Evolutionary conservation across 495 filamentous ascomycete species (phyloP).

Genomic region (Articulospora tetracladia): DNA sequence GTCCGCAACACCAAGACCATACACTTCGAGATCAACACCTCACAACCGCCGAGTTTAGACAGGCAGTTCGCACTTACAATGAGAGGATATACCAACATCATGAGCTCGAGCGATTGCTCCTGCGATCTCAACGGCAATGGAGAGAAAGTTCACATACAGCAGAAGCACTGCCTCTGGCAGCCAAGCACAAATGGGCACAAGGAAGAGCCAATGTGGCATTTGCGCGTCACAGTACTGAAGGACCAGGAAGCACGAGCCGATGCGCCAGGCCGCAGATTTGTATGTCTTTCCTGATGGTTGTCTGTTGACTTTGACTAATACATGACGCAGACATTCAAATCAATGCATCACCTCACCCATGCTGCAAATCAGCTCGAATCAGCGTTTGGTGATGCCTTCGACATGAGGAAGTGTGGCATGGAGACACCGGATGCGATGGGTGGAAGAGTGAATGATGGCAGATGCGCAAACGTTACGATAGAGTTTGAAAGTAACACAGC

Average conservation of each 20-base stretch:
- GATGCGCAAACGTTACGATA: constrained; percentile 18
- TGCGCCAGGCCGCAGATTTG: constrained; percentile 12
- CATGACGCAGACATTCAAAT: constrained; percentile 14
- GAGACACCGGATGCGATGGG: constrained; percentile 15
- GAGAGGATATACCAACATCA: constrained; percentile 19
- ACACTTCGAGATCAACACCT: constrained; percentile 1
- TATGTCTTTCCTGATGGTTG: neutral
- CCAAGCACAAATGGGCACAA: neutral
- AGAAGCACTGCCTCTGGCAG: constrained; percentile 15
- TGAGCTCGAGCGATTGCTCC: constrained; percentile 5
- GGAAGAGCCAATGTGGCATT: constrained; percentile 16
- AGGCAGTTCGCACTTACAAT: constrained; percentile 5
- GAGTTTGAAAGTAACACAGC: constrained; percentile 18
- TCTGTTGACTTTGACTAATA: neutral
- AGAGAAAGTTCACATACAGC: constrained; percentile 11
- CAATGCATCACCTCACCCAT: constrained; percentile 21
- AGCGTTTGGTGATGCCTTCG: constrained; percentile 6
- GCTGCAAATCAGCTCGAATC: constrained; percentile 18
- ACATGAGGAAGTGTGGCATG: constrained; percentile 12
- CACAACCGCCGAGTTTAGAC: constrained; percentile 3
- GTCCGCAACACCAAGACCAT: constrained; percentile 7
- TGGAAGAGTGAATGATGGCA: constrained; percentile 18
- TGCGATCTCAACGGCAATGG: constrained; percentile 16
- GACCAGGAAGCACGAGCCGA: constrained; percentile 19
- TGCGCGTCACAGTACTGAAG: constrained; percentile 15